A percentile compares a stretch with the other conserved stretches of the same genome.
These are phyloP conservation scores for Mycena kentingensis DNA, from an alignment of 768 basidiomycete species.

Conservation along the genomic window DNA sequence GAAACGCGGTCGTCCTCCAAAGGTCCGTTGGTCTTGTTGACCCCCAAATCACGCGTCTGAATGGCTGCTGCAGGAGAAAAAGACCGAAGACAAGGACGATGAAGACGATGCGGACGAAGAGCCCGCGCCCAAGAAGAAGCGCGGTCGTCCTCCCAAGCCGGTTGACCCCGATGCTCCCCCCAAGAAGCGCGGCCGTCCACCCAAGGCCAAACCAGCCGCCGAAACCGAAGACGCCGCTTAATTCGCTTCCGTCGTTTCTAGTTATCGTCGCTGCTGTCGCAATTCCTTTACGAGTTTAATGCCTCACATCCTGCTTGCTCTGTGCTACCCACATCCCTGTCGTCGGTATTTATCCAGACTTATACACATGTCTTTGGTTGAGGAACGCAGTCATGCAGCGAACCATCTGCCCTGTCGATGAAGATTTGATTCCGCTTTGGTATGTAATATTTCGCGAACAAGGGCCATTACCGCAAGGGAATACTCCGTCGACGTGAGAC, in stretches of 20 bases:
- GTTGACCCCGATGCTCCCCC: conserved; percentile 54
- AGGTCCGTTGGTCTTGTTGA: conserved; percentile 42
- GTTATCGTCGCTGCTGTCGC: conserved; percentile 7
- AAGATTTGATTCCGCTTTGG: conserved; percentile 36
- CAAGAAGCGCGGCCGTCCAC: conserved; percentile 75
- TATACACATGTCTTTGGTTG: conserved; percentile 38
- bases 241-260: conserved; percentile 8
- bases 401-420: conserved; percentile 30
- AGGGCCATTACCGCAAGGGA: conserved; percentile 18
- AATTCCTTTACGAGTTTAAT: neutral
- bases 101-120: conserved; percentile 47
- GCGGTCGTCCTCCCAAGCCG: conserved; percentile 75
- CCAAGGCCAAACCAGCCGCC: conserved; percentile 47
- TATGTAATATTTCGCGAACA: conserved; percentile 19
- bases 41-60: conserved; percentile 23
- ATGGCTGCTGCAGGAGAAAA: conserved; percentile 16
- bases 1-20: conserved; percentile 72
- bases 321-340: conserved; percentile 15
- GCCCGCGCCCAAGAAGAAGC: conserved; percentile 61
- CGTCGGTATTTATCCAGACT: conserved; percentile 32
- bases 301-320: conserved; percentile 2
- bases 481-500: conserved; percentile 25
- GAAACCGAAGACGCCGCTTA: conserved; percentile 16
- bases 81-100: conserved; percentile 39
- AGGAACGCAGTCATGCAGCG: conserved; percentile 28